phyloP scores from a whole-genome alignment of 179 eudicot genomes.

The Amaranthus tricolor region DNA sequence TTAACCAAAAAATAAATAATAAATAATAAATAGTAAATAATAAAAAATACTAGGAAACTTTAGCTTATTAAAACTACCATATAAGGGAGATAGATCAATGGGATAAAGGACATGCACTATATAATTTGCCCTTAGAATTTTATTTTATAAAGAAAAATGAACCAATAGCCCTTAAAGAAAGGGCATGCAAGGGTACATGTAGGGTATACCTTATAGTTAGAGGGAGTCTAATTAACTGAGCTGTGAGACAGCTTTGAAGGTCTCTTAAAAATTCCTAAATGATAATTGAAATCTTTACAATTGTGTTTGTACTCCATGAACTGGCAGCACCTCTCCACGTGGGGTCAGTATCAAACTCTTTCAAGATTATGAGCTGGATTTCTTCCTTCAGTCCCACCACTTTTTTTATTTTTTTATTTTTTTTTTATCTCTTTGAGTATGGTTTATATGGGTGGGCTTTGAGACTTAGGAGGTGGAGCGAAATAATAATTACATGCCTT shows the following conservation, averaged over 20 bases:
- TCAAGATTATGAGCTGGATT: conserved; percentile 24
- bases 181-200: neutral
- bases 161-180: neutral
- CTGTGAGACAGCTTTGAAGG: conserved; percentile 29
- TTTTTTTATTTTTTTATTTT: neutral
- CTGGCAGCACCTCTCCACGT: conserved; percentile 30
- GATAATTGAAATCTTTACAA: conserved; percentile 19
- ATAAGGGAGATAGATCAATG: neutral
- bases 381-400: conserved; percentile 2
- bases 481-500: too few species aligned
- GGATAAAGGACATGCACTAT: neutral
- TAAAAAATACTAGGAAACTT: neutral
- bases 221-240: conserved; percentile 18
- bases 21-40: neutral
- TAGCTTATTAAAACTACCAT: neutral
- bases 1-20: too few species aligned
- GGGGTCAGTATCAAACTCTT: conserved; percentile 28
- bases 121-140: neutral
- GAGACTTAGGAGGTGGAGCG: too few species aligned
- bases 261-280: conserved; percentile 5
- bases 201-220: conserved; percentile 2
- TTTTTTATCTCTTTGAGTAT: neutral
- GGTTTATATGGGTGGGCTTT: too few species aligned
- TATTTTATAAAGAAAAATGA: too few species aligned
- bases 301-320: conserved; percentile 14